Evolutionary conservation across 2,329 filamentous ascomycete species (phyloP), one percentile per base, ranked within the genome.

Genomic region (Hypoxylon sp.): DNA sequence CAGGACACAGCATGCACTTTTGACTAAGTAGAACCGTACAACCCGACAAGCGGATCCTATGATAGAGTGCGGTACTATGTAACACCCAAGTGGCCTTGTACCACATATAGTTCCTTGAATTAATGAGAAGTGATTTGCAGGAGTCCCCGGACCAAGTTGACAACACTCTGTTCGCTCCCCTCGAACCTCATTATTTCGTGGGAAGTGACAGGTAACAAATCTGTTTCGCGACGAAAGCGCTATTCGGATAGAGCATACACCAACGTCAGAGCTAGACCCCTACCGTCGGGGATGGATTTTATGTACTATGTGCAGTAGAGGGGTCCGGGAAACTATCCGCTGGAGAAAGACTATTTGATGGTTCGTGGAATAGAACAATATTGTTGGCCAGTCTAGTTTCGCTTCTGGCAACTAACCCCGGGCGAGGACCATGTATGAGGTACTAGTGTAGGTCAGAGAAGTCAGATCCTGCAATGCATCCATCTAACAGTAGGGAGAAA

Each of bases 401-500:
- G 33, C 54, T n/a, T 50, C 31, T 50, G 50, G 51, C 31, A 46
- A 22, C 68, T 53, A 59, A 64, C 53, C 64, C 67, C 42, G 57
- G 65, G 55, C 54, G 46, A 63, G 46, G 17, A 13, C 39, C 31
- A 54, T 53, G 62, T 68, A 65, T 60, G 61, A 47, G 39, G 61
- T 63, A 53, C 37, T 51, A 47, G n/a, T 19, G 19, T 42, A 37
- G 51, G 63, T 53, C 53, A 53, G 63, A 66, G 47, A 69, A 69
- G 69, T 65, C 58, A 71, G 69, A 71, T 71, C 69, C 69, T 71
- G 69, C 67, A 71, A 71, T 71, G 69, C 69, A 71, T 58, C 57
- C 65, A 67, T 69, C 66, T 65, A 66, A 55, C 60, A 54, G 63
- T 52, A 62, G 55, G 61, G 54, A 51, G 37, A 52, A 71, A 65